Percentiles rank a stretch among this genome's conserved stretches.
phyloP scores from a whole-genome alignment of 768 basidiomycete genomes.

The Dioszegia aurantiaca region DNA sequence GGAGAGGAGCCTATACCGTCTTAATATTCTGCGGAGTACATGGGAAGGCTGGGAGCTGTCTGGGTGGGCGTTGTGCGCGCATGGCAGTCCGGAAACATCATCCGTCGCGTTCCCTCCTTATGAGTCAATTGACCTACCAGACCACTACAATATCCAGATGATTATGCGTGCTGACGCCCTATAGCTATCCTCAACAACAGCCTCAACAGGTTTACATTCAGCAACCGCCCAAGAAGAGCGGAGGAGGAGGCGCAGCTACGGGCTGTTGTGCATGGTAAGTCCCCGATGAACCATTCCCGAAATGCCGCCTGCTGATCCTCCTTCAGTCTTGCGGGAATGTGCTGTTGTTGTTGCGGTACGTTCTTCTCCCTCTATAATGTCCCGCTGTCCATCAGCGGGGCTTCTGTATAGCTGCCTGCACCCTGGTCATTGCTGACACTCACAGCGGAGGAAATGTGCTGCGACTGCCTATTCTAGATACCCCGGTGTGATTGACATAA shows the following conservation, averaged over 20 bases:
- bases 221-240: conserved; percentile 57
- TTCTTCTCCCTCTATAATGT: background rate
- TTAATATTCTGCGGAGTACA: no score
- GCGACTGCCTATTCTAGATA: conserved; percentile 37
- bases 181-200: conserved; percentile 61
- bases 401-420: no score
- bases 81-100: no score
- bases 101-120: no score
- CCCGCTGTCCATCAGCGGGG: no score
- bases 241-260: conserved; percentile 55
- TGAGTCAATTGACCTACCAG: no score
- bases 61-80: no score
- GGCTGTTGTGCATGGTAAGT: conserved; percentile 62
- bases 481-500: no score
- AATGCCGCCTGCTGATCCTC: background rate
- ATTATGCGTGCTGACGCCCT: background rate
- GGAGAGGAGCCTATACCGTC: no score
- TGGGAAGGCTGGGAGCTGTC: no score
- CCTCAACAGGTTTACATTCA: conserved; percentile 75
- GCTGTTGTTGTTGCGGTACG: conserved; percentile 33
- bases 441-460: conserved; percentile 42
- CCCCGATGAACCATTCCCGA: no score
- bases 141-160: no score
- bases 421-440: conserved; percentile 8
- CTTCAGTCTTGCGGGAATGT: conserved; percentile 12